A percentile compares a stretch with the other conserved stretches of the same genome.
These are phyloP conservation scores for Colletotrichum chlorophyti DNA, from an alignment of 2,329 filamentous ascomycete species.

Conservation along the genomic window DNA sequence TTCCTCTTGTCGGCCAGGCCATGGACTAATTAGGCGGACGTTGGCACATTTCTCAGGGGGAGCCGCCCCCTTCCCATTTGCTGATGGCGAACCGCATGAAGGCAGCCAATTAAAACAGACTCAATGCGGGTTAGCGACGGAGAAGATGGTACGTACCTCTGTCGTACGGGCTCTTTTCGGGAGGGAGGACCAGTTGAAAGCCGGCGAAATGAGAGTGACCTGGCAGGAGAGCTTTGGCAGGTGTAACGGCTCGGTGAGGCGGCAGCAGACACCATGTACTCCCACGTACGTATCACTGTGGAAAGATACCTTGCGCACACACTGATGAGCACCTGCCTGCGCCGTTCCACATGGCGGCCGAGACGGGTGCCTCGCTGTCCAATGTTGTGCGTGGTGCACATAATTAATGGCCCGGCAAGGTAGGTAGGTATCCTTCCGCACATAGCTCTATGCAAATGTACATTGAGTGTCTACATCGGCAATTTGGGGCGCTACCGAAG, in stretches of 20 bases:
- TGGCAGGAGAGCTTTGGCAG: neutral
- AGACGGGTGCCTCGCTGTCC: too few relatives aligned
- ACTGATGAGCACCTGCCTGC: too few relatives aligned
- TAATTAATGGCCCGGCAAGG: neutral
- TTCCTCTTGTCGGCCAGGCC: too few relatives aligned
- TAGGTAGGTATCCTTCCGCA: neutral
- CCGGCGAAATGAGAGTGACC: neutral
- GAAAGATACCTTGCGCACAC: neutral
- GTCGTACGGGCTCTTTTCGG: neutral
- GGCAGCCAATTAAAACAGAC: conserved; percentile 12
- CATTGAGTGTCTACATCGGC: neutral
- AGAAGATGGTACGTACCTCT: conserved; percentile 6
- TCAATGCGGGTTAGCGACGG: conserved; percentile 3
- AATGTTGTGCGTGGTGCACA: too few relatives aligned
- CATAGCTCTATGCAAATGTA: neutral
- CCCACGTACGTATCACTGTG: neutral
- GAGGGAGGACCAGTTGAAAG: neutral
- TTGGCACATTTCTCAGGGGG: too few relatives aligned
- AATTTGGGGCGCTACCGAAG: conserved; percentile 26
- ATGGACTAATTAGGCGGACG: too few relatives aligned
- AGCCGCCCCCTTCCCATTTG: neutral
- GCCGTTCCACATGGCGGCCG: too few relatives aligned
- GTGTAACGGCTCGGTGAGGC: neutral
- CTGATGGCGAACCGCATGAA: neutral
- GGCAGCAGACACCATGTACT: neutral